Base-by-base conservation (phyloP, 1,284 basidiomycete genomes). In the Cystobasidium slooffiae region DNA sequence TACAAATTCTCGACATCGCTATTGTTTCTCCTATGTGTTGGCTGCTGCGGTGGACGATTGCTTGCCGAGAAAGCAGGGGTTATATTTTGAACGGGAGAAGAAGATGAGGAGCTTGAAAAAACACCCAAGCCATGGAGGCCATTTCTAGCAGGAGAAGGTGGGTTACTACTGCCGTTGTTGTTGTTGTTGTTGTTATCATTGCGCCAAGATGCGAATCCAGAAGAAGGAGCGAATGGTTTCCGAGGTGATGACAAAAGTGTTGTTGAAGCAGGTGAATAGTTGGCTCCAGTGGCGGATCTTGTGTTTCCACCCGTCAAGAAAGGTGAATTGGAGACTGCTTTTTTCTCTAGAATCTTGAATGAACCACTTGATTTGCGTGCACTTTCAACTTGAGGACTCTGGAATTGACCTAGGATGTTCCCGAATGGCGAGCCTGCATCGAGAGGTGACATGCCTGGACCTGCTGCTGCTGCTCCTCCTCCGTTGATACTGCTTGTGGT, bases 291-390 rank as follows among this genome's bases (percentile, higher is more conserved):
- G 52, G 66, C 66, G 37, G 66, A 68, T 20, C 55, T 12, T 47
- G 52, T 65, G 24, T 73, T 73, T n/a, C 68, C 68, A n/a, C 68
- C 68, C n/a, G 70, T 65, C 49, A 73, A 44, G 44, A 73, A 73
- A 43, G 70, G 70, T 39, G 70, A 73, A 44, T 73, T 73, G 18
- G 70, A 73, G 62, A 73, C 70, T 43, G 70, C 70, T 44, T 73
- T 73, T 44, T 73, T 73, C 24, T 73, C 70, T 31, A 73, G 63
- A 6, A 73, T 46, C 43, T 66, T 65, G 70, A 66, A 73, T 3
- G 56, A 62, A 12, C 56, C 70, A 41, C 62, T 65, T 8, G 70
- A 46, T 44, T 73, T 73, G 63, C 70, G 70, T 8, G 62, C 63
- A 41, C 62, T 73, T 24, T 66, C 70, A 6, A 37, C 31, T 41